Evolutionary conservation across 73 alveolate species (phyloP), one percentile per base, ranked within the genome.

Genomic region (Stentor roeselii): DNA sequence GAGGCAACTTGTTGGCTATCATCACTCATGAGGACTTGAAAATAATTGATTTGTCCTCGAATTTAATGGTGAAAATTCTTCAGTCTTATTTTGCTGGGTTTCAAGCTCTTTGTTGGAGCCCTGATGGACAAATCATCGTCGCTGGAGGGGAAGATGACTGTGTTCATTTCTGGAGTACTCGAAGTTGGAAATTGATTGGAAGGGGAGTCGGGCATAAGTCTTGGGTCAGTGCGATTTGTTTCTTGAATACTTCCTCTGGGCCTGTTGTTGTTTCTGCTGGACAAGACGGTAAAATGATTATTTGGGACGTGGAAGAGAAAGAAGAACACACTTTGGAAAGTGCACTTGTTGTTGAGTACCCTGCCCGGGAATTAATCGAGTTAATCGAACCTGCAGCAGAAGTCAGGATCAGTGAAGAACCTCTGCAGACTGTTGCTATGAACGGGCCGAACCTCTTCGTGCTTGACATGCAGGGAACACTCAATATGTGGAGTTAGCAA

Each of bases 101-200:
- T 67, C 37, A 21, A 2, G 21, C 42, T 32, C 15, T 67, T 15
- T 30, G 42, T 67, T 67, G 80, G 80, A 67, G 80, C 34, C 21
- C 37, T 15, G 80, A 67, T 67, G 37, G 21, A 27, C 14, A 21
- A 67, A 21, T 67, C 14, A n/a, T 67, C 2, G 80, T 67, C 41
- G 37, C 80, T 21, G 80, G 80, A 27, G 80, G 80, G 37, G 80
- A 67, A 34, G 80, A 67, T 67, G 80, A 67, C 80, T 1, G 80
- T 32, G 34, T 67, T 67, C 37, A 21, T 21, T 36, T 67, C 27
- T 67, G 80, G 37, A n/a, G 41, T 67, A 21, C 37, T 15, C 27
- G 21, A 32, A 21, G 11, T 11, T 32, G 80, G 37, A 67, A 67
- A 1, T 40, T 30, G 1, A 34, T 67, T n/a, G 27, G 37, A 15